Conservation (phyloP, 2,329 filamentous ascomycete species). For the Alternaria sp. region DNA sequence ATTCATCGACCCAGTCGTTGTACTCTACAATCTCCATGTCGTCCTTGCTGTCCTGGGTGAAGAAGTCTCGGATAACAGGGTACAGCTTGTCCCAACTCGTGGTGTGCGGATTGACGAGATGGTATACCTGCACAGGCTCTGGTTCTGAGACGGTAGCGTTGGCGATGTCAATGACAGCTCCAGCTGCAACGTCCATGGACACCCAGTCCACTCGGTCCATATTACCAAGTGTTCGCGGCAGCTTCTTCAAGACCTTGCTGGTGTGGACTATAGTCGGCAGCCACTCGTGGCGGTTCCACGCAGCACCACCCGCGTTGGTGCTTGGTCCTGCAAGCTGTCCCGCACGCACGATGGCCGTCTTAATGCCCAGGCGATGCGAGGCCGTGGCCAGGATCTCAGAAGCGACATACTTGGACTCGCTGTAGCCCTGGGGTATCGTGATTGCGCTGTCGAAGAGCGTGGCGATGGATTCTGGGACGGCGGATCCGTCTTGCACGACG, state of each 20-base stretch:
- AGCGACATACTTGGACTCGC: constrained; percentile 47
- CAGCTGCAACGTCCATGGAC: constrained; percentile 19
- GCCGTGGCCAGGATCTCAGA: constrained; percentile 40
- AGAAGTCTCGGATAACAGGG: background rate
- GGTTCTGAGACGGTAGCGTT: background rate
- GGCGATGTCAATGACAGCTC: background rate
- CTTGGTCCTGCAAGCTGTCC: constrained; percentile 42
- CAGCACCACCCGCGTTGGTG: constrained; percentile 12
- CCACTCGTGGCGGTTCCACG: constrained; percentile 38
- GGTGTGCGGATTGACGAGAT: constrained; percentile 2
- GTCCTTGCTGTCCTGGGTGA: background rate
- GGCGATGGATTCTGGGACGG: constrained; percentile 16
- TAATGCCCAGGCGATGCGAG: constrained; percentile 31
- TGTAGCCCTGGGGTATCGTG: constrained; percentile 45
- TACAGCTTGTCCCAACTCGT: background rate
- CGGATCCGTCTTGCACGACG: background rate
- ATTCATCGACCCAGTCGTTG: background rate
- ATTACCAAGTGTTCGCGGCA: constrained; percentile 24
- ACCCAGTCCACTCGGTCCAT: constrained; percentile 35
- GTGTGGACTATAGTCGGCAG: constrained; percentile 34
- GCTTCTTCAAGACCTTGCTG: constrained; percentile 20
- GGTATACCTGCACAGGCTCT: constrained; percentile 1
- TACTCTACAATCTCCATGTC: background rate
- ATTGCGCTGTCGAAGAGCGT: constrained; percentile 41
- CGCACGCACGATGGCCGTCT: constrained; percentile 30